Conservation (phyloP, 148 eudicot genomes). For the Tetragonia tetragonoides region DNA sequence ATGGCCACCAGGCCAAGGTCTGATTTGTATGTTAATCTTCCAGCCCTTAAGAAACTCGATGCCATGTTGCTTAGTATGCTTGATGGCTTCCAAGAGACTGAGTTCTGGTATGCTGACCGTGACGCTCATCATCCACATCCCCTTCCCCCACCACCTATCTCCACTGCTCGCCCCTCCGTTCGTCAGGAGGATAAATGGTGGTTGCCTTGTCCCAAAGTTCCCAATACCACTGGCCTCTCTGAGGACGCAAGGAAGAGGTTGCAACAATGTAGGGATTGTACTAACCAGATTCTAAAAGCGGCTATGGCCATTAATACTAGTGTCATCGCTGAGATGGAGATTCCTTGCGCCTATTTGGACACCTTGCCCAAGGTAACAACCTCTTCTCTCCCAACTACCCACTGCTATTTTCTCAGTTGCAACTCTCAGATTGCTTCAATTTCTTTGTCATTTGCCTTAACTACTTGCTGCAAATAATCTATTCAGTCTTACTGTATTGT, state of each 20-base stretch:
- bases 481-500: too few species aligned
- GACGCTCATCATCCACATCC: constrained; percentile 45
- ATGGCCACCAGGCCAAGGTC: constrained; percentile 89
- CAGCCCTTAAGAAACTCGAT: constrained; percentile 89
- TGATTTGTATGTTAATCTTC: constrained; percentile 78
- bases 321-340: constrained; percentile 95
- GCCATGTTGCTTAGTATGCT: constrained; percentile 78
- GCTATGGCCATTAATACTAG: constrained; percentile 89
- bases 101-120: constrained; percentile 73
- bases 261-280: constrained; percentile 88
- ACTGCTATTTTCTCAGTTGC: neutral
- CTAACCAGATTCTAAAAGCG: constrained; percentile 90
- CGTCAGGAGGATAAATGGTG: constrained; percentile 99
- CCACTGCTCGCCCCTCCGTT: constrained; percentile 70
- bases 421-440: neutral
- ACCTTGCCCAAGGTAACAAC: constrained; percentile 82
- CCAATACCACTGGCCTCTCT: constrained; percentile 60
- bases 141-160: constrained; percentile 18
- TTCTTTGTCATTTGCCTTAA: neutral
- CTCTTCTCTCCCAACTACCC: neutral
- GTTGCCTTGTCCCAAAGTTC: constrained; percentile 89
- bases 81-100: constrained; percentile 79
- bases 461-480: neutral
- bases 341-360: constrained; percentile 77
- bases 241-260: constrained; percentile 78